Evolutionary conservation across 2,329 filamentous ascomycete species (phyloP), one percentile per base, ranked within the genome.

Genomic region (Colletotrichum lindemuthianum): DNA sequence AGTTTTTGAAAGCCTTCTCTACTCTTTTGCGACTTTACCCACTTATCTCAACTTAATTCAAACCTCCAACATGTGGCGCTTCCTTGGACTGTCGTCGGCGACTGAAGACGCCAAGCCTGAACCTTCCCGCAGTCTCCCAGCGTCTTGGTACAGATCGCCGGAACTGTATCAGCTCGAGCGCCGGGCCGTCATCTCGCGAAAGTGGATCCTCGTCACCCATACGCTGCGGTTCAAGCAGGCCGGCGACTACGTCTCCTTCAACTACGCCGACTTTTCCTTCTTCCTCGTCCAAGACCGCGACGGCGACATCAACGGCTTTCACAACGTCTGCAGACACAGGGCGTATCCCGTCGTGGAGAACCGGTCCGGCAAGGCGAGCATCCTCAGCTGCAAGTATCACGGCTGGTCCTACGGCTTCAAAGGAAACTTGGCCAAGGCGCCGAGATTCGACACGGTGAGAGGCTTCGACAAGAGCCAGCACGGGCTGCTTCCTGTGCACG

Each of bases 351-450:
- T 70, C 0, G 55, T 70, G 3, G 68, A 70, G 51, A 66, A 67
- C 10, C 49, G 60, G 8, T 61, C 59, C 2, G 69, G 69, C 1
- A 70, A 70, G 39, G 54, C 61, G 9, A 63, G 52, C 24, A 59
- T 66, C 5, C 50, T 66, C 10, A 59, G 59, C 39, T 66, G 63
- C 59, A 76, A 76, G 56, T 82, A 82, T 50, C 80, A 82, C 56
- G 79, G 79, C 8, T 82, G 80, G 80, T 80, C 78, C 6, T 82
- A 82, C 58, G 74, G 76, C 3, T 72, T 76, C 41, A 77, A 75
- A 40, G 80, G 80, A 3, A 75, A 76, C 8, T 72, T 82, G 0
- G 76, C 77, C 34, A 82, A 82, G 36, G 79, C 78, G 0, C 79
- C 79, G 0, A 73, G 76, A 1, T 81, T 80, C 60, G 76, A 80